Base-by-base conservation (phyloP, 1,284 basidiomycete species). In the Leccinum subrobustum region DNA sequence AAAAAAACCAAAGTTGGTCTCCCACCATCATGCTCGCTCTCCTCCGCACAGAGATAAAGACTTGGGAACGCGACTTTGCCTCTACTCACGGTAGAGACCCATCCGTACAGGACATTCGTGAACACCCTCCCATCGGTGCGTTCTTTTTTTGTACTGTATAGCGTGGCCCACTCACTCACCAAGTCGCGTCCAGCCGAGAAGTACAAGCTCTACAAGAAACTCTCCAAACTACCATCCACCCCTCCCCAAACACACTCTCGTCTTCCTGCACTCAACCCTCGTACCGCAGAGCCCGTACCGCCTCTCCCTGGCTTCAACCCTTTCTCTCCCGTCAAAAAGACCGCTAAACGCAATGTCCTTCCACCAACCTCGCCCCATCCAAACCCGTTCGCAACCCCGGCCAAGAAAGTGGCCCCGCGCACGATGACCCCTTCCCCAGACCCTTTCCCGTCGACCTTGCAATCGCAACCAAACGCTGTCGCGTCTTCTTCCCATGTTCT, bases 131-230 rank as follows among this genome's bases (percentile, higher is more conserved):
- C 59, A 89, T 95, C 64, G 89, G 93, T 95, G 65, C 65, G 86
- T 78, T 58, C 8, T 52, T 58, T 57, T 48, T 60, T 50, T 35
- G 47, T 23, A 23, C 23, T 27, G 25, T 18, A 18, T 6, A 35
- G 39, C 61, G 7, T 16, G 14, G 63, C 59, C 59, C 59, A 53
- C 64, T 61, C 60, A 39, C 62, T 61, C 60, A 39, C 62, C 60
- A 29, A 54, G 31, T 8, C 25, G 20, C 39, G 7, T 18, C 18
- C 70, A 95, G 93, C 89, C 58, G 83, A 86, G 63, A 91, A 91
- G 73, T 95, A 95, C 78, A 91, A 84, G 67, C 81, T 86, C 39
- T 93, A 95, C 79, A 93, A 93, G 77, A 86, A 83, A 60, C 80
- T 93, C 27, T 82, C 82, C 55, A 94, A 90, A 70, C 71, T 75